These are phyloP conservation scores for Fusarium duplospermum DNA, from an alignment of 2,329 filamentous ascomycete species.

Conservation along the genomic window DNA sequence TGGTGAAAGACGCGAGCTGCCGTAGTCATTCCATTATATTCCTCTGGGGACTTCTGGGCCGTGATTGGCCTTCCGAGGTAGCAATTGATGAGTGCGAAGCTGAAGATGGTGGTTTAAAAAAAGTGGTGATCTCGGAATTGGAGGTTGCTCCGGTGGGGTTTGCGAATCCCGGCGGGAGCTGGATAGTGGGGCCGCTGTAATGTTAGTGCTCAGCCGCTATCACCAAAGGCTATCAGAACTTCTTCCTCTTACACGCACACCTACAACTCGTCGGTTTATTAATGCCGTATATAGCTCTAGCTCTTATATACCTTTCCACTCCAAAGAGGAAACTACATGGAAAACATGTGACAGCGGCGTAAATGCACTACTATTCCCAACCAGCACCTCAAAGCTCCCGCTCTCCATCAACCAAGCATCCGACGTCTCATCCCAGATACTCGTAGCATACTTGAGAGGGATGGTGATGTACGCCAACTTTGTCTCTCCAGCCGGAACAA, in stretches of 20 bases:
- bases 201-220: neutral
- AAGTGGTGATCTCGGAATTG: conserved; percentile 27
- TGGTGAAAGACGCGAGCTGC: conserved; percentile 50
- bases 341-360: neutral
- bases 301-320: neutral
- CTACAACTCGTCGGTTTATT: neutral
- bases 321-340: neutral
- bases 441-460: conserved; percentile 72
- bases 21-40: conserved; percentile 52
- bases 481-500: conserved; percentile 68
- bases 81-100: neutral
- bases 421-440: conserved; percentile 77
- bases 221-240: neutral
- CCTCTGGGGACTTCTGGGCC: conserved; percentile 23
- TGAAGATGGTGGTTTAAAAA: neutral
- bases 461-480: conserved; percentile 67
- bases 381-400: conserved; percentile 72
- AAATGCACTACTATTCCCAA: conserved; percentile 65
- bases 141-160: conserved; percentile 21
- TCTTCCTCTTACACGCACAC: neutral
- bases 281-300: neutral
- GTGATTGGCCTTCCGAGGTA: conserved; percentile 28
- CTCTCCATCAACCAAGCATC: conserved; percentile 74
- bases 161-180: conserved; percentile 11
- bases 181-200: conserved; percentile 17